Evolutionary conservation across 2,329 filamentous ascomycete genomes (phyloP).

Genomic region (Phoma sp.): DNA sequence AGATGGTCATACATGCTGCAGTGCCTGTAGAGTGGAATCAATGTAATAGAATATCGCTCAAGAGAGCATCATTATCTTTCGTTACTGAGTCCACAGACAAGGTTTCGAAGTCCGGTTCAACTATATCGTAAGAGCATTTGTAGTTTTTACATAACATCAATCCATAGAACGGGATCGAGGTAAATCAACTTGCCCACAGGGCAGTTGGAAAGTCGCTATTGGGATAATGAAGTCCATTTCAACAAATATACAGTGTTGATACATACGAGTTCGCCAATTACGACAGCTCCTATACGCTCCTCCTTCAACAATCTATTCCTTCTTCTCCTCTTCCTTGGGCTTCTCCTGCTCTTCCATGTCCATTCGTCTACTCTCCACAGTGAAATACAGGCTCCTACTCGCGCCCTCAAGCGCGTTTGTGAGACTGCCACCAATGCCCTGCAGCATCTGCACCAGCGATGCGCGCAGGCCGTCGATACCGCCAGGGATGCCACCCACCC

Average conservation of each 20-base stretch:
- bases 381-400: conserved; percentile 82
- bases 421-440: conserved; percentile 78
- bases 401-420: conserved; percentile 81
- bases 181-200: too few species aligned
- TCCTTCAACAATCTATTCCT: conserved; percentile 3
- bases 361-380: conserved; percentile 79
- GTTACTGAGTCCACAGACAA: too few species aligned
- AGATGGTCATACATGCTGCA: too few species aligned
- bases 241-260: conserved; percentile 28
- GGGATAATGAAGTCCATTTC: background rate
- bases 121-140: too few species aligned
- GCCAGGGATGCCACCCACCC: conserved; percentile 79
- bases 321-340: conserved; percentile 30
- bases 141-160: too few species aligned
- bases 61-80: too few species aligned
- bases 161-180: too few species aligned
- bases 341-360: conserved; percentile 78
- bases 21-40: too few species aligned
- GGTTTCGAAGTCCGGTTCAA: too few species aligned
- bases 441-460: conserved; percentile 81
- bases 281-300: conserved; percentile 1
- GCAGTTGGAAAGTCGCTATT: too few species aligned
- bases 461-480: conserved; percentile 80
- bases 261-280: conserved; percentile 9
- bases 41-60: too few species aligned